Conservation (phyloP, 768 basidiomycete species). For the Galerina marginata region DNA sequence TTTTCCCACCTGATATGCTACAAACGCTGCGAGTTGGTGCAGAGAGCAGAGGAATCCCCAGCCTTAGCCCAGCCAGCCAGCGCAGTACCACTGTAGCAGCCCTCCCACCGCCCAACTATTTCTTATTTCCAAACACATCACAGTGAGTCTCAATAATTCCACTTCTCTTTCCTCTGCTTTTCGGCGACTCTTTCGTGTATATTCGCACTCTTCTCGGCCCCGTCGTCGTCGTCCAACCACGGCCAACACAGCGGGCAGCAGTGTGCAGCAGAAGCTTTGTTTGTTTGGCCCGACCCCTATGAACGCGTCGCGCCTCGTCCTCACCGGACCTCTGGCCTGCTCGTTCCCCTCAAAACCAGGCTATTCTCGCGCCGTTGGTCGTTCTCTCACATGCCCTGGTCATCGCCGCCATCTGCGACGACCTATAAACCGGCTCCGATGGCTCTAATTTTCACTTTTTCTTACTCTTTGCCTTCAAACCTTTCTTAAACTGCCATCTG, state of each 20-base stretch:
- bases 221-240: constrained; percentile 22
- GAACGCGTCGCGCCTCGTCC: constrained; percentile 31
- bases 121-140: constrained; percentile 22
- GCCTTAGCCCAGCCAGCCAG: constrained; percentile 33
- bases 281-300: constrained; percentile 37
- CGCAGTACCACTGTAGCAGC: constrained; percentile 27
- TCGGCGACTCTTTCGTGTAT: constrained; percentile 10
- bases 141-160: constrained; percentile 23
- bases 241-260: constrained; percentile 11
- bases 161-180: constrained; percentile 9
- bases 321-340: constrained; percentile 19
- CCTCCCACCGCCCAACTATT: constrained; percentile 26
- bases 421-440: constrained; percentile 7
- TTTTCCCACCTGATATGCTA: constrained; percentile 30
- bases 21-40: constrained; percentile 22
- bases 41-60: constrained; percentile 24
- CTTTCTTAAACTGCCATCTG: constrained; percentile 17
- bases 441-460: constrained; percentile 6
- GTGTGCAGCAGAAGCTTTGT: constrained; percentile 32
- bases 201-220: constrained; percentile 9
- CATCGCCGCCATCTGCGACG: constrained; percentile 17
- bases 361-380: constrained; percentile 22
- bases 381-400: constrained; percentile 17
- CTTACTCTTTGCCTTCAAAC: constrained; percentile 13
- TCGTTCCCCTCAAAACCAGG: constrained; percentile 15